Evolutionary conservation across 306 rosid species (phyloP), one percentile per base, ranked within the genome.

Genomic region (Prinsepia uniflora): DNA sequence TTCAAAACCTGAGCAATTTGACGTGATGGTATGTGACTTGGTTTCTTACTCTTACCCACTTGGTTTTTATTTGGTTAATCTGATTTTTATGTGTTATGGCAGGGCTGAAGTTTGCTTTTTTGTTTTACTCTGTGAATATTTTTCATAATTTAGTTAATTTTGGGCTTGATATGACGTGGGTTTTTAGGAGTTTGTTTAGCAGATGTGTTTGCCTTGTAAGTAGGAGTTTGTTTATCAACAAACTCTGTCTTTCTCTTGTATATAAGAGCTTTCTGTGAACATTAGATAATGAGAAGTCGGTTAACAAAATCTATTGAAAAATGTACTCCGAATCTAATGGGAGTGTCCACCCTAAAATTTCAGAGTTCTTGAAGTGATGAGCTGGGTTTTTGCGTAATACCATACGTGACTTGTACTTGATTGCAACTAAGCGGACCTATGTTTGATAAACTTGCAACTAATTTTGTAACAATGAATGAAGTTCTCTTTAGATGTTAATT

Each of bases 1-100:
- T 65, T 83, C 97, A 40, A 91, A 83, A 77, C 97, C 97, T 6
- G 97, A 91, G 76, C 97, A 91, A 72, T 91, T 91, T 80, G 97
- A 91, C 52, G 97, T 91, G 46, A 91, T 91, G 96, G 97, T 89
- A 89, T 66, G 89, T 66, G 68, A 74, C 41, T 18, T 24, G 30
- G 30, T 24, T 24, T 24, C 30, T 24, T 24, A 24, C 30, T 24
- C 30, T 60, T 62, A 20, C 12, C 58, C 6, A 3, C 4, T 30
- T 42, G 20, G 42, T 2, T 10, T 56, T 30, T 24, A 22, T 52
- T 52, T 52, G n/a, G 57, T 67, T 15, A 24, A 17, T 60, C 44
- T 53, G 56, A 11, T 13, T 68, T 68, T 52, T 52, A 2, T 52
- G 18, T 52, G 24, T 3, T 20, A n/a, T n/a, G 22, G 57, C 57